Evolutionary conservation across 1,139 yeast species (phyloP), one percentile per base, ranked within the genome.

Genomic region (Yamadazyma aaseri): DNA sequence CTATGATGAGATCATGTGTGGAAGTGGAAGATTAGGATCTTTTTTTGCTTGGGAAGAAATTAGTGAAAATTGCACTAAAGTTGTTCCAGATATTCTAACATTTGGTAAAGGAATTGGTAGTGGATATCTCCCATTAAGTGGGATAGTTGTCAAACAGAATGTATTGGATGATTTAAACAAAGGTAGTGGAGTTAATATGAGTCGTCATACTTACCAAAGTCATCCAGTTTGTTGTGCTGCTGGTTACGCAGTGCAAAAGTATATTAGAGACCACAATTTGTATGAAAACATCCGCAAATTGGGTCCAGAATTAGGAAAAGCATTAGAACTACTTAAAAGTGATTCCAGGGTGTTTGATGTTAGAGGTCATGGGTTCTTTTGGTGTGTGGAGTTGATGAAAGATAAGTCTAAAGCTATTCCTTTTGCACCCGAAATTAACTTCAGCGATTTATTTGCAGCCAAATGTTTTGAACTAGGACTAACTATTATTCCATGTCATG

Each of bases 1-100:
- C 58, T 58, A 73, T 37, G 83, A 77, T 50, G 83, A 78, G 55
- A 79, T 77, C 28, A 76, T 77, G 81, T 76, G 81, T 52, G 83
- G 83, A 31, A 63, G 77, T 33, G 81, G 81, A 29, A 65, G 82
- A 32, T 34, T 41, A 47, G 58, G 58, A 6, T 47, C 49, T 3
- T 39, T 65, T 59, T 48, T 73, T 64, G 60, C 76, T 69, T 42
- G 75, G 78, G 77, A 73, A 39, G 45, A 52, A n/a, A 48, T 56
- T 4, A 70, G 61, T 25, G n/a, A n/a, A n/a, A n/a, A n/a, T n/a
- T n/a, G n/a, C n/a, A n/a, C n/a, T n/a, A n/a, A n/a, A n/a, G 61
- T 62, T 23, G 77, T 72, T 15, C 83, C 83, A 34, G 82, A 77
- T 51, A 58, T 78, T 36, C 74, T 73, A 50, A 67, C 78, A 11